Conservation (phyloP, 129 eudicot species). For the Artemisia argyi region DNA sequence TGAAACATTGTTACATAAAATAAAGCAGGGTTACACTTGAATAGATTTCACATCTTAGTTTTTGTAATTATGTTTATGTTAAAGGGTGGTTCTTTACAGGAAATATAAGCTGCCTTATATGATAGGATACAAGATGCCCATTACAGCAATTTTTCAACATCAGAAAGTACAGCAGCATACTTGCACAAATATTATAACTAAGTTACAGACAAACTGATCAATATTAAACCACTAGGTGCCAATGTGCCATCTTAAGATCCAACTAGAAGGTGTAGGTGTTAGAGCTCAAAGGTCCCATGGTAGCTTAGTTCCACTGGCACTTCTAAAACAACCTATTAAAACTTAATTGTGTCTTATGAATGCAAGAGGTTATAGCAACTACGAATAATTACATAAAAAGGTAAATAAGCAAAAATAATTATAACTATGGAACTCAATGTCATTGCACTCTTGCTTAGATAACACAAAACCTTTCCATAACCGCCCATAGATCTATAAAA, state of each 20-base stretch:
- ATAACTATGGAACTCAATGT: too few species aligned
- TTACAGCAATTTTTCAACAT: neutral
- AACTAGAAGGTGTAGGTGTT: neutral
- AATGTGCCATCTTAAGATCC: neutral
- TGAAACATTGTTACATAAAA: too few species aligned
- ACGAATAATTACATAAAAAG: neutral
- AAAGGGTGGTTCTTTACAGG: neutral
- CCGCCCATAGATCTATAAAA: neutral
- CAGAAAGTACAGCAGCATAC: neutral
- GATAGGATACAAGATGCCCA: too few species aligned
- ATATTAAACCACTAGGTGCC: neutral
- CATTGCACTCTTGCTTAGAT: too few species aligned
- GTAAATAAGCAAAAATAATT: too few species aligned
- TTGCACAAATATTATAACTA: neutral
- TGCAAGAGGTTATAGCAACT: neutral
- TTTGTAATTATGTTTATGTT: neutral
- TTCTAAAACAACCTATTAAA: neutral
- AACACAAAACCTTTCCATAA: neutral
- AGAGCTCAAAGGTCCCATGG: neutral
- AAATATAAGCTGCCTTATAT: too few species aligned
- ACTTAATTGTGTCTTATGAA: neutral
- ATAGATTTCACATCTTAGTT: neutral
- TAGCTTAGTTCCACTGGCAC: neutral
- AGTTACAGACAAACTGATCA: neutral
- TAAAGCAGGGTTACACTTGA: too few species aligned